Base-by-base conservation (phyloP, 495 filamentous ascomycete species). In the Aspergillus mulundensis region DNA sequence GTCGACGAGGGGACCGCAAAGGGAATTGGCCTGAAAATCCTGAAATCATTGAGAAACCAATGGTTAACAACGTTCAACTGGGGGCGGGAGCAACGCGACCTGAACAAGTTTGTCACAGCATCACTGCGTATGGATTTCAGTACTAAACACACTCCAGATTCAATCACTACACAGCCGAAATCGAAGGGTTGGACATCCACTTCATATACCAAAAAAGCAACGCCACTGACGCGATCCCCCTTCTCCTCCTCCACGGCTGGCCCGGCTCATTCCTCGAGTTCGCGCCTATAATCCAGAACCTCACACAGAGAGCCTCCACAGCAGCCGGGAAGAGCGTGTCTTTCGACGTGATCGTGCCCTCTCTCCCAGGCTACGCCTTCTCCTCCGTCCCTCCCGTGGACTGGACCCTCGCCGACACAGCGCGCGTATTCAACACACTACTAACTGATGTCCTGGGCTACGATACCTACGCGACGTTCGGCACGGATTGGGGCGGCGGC, bases 191-290 rank as follows among this genome's bases (percentile, higher is more conserved):
- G 64, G 64, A 43, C 36, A 42, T 49, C 3, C 43, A 19, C 11
- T 50, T 50, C 41, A 76, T 73, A 65, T 74, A 56, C 72, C 75
- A 51, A 72, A 77, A 61, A 73, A 74, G 40, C 66, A 75, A 41
- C 25, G 25, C 25, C 25, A 28, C 25, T 8, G 25, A 3, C 25
- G 8, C 83, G 7, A 69, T 86, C 53, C 85, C 85, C 0, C 53
- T 88, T 46, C 73, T 88, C 16, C 76, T 88, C 46, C 65, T 86
- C 39, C 86, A 87, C 49, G 79, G 81, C 28, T 89, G 81, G 32
- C 32, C 32, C 5, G 25, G 25, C 25, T 28, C 25, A 28, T 28
- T 28, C 25, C 25, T 28, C 8, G 25, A 28, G 8, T 28, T 28
- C 25, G 25, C 25, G 8, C 25, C 25, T 8, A 3, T 28, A 28